Evolutionary conservation across 2,329 filamentous ascomycete species (phyloP), one percentile per base, ranked within the genome.

Genomic region (Ophiostoma ips): DNA sequence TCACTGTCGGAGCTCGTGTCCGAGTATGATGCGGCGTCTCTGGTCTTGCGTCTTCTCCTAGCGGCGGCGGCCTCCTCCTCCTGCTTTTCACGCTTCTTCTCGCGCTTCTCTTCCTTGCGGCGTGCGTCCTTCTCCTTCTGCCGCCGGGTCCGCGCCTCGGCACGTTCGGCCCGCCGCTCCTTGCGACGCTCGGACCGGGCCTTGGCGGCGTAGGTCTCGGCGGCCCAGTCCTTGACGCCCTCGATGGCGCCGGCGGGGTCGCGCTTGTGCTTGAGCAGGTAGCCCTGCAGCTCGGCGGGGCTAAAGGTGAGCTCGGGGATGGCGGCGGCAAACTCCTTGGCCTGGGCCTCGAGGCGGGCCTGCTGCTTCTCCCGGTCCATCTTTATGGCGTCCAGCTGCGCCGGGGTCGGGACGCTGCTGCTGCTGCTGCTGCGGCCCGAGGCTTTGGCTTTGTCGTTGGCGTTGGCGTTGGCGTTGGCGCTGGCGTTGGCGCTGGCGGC

Each of bases 241-340:
- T 64, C 67, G 4, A 79, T 64, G 0, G 72, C 77, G 1, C 61
- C 66, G 34, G 68, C 64, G 0, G 76, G 71, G 50, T 68, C 63
- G 10, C 69, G 68, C 66, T 80, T 80, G 58, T 79, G 64, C 57
- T 70, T 71, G 53, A 81, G 65, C 46, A 81, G 65, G 50, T 71
- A 71, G 5, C 77, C 77, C 59, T 80, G 77, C 5, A 81, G 68
- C 62, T 81, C 76, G 6, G 77, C 77, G 0, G 76, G 77, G 49
- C 72, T 76, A 58, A 80, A 80, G 58, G 77, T 70, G 40, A 69
- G 64, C 28, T 67, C 65, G 0, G 77, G 77, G n/a, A 80, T 66
- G 59, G 64, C 66, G 9, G 63, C 57, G 1, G 71, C 67, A 52
- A 81, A 81, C 48, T 68, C 57, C 12, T 59, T 50, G 1, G 76